Evolutionary conservation across 1,139 yeast species (phyloP).

Genomic region (Pichia sp.): DNA sequence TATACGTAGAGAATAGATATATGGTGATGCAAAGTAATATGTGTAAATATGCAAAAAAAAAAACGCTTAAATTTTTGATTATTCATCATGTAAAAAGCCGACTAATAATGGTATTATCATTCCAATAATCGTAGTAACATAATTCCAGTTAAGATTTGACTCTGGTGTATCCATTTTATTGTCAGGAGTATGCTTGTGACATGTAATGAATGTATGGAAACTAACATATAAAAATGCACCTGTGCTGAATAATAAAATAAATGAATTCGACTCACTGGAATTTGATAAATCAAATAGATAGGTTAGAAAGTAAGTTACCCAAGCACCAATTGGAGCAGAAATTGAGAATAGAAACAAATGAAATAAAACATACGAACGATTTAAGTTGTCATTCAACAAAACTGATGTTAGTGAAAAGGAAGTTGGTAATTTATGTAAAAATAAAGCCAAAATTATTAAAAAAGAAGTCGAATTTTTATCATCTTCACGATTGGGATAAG

Average conservation of each 20-base stretch:
- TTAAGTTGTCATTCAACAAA: constrained; percentile 33
- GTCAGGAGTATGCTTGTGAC: constrained; percentile 25
- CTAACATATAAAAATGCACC: constrained; percentile 73
- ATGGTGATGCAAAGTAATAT: background rate
- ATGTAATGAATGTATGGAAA: constrained; percentile 46
- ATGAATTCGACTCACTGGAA: constrained; percentile 18
- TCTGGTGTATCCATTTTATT: background rate
- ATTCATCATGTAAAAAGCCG: constrained; percentile 22
- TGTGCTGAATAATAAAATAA: constrained; percentile 46
- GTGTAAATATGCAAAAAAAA: background rate
- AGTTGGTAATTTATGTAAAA: constrained; percentile 71
- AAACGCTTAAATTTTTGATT: background rate
- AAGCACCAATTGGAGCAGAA: constrained; percentile 41
- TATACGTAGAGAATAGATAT: constrained; percentile 26
- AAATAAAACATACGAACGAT: constrained; percentile 28
- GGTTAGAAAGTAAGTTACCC: constrained; percentile 33
- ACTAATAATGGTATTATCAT: constrained; percentile 25
- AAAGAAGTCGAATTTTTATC: constrained; percentile 29
- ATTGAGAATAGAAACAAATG: constrained; percentile 39
- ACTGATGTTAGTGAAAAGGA: constrained; percentile 62
- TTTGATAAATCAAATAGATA: constrained; percentile 10
- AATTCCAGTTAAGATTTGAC: constrained; percentile 3
- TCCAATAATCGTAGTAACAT: constrained; percentile 14
- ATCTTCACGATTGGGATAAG: background rate
- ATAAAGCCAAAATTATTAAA: constrained; percentile 50